Conservation (phyloP, 2,329 filamentous ascomycete genomes). For the Neopestalotiopsis rosae region DNA sequence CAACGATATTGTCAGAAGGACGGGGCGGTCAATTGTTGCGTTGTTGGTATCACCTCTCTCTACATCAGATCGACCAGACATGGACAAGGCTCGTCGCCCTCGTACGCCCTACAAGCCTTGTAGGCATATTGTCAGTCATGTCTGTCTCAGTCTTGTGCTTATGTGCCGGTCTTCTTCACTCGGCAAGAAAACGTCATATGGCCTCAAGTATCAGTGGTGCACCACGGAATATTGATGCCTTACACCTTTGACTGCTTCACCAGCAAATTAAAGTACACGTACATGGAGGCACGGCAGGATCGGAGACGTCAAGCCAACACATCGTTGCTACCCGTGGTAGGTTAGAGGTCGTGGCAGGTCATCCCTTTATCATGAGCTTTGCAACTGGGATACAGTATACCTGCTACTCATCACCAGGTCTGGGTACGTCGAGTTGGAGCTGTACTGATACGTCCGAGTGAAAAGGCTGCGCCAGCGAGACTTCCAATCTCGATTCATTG, state of each 20-base stretch:
- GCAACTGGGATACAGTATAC: not conserved
- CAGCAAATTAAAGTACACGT: not conserved
- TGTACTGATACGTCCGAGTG: no score
- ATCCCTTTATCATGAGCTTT: not conserved
- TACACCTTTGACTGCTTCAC: not conserved
- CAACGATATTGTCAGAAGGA: not conserved
- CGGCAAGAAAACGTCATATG: not conserved
- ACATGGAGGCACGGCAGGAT: not conserved
- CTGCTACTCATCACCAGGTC: no score
- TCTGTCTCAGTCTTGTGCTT: not conserved
- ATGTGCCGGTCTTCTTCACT: not conserved
- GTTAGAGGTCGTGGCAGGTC: not conserved
- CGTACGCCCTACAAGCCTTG: not conserved
- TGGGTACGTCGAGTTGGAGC: no score
- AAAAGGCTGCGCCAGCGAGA: no score
- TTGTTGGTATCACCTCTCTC: not conserved
- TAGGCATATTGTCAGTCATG: not conserved
- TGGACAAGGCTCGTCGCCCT: not conserved
- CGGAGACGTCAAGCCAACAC: not conserved
- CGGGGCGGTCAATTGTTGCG: not conserved
- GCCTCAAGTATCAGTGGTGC: not conserved
- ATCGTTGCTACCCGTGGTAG: not conserved
- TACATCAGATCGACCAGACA: not conserved
- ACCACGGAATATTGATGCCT: not conserved
- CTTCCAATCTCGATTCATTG: no score